These are phyloP conservation scores for Metroxylon sagu DNA, from an alignment of 176 grass and related monocot species.

Conservation along the genomic window DNA sequence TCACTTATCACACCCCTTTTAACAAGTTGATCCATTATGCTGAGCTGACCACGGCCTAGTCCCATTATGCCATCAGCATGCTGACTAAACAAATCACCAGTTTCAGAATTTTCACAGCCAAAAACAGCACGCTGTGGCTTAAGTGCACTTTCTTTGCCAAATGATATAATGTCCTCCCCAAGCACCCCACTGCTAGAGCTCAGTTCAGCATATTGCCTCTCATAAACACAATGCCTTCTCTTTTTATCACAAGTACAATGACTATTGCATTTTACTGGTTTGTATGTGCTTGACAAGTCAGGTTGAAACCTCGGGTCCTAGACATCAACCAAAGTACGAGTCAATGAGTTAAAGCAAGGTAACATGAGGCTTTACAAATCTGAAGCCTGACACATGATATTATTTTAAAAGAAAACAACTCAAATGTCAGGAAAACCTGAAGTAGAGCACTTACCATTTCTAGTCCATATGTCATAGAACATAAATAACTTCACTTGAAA, in stretches of 20 bases:
- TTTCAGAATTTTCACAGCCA: constrained; percentile 98
- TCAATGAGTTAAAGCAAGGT: not conserved
- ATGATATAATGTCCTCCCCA: constrained; percentile 72
- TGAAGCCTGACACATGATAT: no score
- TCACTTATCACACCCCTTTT: constrained; percentile 76
- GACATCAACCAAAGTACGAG: constrained; percentile 26
- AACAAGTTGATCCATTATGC: constrained; percentile 98
- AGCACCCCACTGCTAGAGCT: constrained; percentile 98
- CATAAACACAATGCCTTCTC: constrained; percentile 76
- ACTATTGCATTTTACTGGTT: constrained; percentile 81
- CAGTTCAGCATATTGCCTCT: constrained; percentile 99
- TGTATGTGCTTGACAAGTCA: constrained; percentile 80
- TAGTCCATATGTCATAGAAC: no score
- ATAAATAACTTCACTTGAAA: no score
- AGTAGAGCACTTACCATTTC: no score
- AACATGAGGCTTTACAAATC: no score
- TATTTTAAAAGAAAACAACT: no score
- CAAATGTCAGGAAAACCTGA: no score
- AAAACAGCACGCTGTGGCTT: constrained; percentile 80
- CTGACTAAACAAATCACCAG: constrained; percentile 95
- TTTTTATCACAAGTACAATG: constrained; percentile 70
- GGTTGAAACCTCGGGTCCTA: constrained; percentile 97
- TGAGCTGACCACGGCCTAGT: constrained; percentile 82
- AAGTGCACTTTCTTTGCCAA: constrained; percentile 77
- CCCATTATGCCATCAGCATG: constrained; percentile 99